Base-by-base conservation (phyloP, 2,329 filamentous ascomycete species). In the Stagonosporopsis tanaceti region DNA sequence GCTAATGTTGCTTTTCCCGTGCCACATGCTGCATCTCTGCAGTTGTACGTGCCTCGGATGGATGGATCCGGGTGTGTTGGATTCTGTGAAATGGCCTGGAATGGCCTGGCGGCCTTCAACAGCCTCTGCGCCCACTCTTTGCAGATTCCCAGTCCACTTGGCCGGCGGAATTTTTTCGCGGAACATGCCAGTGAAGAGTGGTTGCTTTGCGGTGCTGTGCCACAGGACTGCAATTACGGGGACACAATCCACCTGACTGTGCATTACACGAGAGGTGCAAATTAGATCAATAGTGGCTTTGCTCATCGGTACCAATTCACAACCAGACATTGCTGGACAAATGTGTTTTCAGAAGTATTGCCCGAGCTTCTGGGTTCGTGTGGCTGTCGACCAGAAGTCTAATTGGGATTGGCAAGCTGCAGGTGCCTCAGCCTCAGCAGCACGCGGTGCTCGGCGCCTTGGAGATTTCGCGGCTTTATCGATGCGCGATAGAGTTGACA, bases 181-280 rank as follows among this genome's bases (percentile, higher is more conserved):
- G 44, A 47, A 47, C 4, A 47, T 47, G 42, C 47, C 54, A 44
- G 34, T 39, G 28, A 41, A 27, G 40, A 54, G 45, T 60, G 55
- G 57, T 57, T 55, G 46, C 41, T 61, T 65, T 59, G 50, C 62
- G 63, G 63, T 68, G 65, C 62, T 64, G 63, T 68, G 65, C 65
- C 66, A 61, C 62, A 61, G n/a, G 28, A 25, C 50, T 61, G 63
- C 58, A 53, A 44, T 37, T 27, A 25, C 32, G 41, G 40, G 34
- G 46, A 34, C 35, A 32, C 47, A 50, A 55, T 48, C 38, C 47
- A 60, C 50, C 39, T 46, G 42, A 24, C 24, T 42, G 55, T 46
- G 51, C 51, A 53, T 32, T 52, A 42, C 47, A 44, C 28, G 48
- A 53, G 51, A 32, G 54, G 47, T 37, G 61, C 53, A 56, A 57